These are phyloP conservation scores for Endothia cerciana DNA, from an alignment of 2,329 filamentous ascomycete genomes.

Conservation along the genomic window DNA sequence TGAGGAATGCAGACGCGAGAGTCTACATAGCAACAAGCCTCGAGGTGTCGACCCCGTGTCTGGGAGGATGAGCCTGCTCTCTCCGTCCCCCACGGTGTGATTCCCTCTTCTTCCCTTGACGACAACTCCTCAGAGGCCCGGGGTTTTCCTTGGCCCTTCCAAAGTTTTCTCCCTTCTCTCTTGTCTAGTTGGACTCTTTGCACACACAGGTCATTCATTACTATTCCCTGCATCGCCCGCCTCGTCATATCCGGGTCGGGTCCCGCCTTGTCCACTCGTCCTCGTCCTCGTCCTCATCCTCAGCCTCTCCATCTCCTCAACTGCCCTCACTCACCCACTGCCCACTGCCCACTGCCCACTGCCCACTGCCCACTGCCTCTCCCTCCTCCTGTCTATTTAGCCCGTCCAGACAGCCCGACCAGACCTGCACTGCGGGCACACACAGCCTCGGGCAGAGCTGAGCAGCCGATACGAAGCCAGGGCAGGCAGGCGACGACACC, in stretches of 20 bases:
- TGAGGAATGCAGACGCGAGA: slow-evolving; percentile 11
- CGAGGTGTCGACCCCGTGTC: background rate
- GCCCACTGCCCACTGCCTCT: too few species aligned
- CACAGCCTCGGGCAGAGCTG: background rate
- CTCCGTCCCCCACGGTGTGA: background rate
- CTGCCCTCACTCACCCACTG: too few species aligned
- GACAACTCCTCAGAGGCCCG: too few species aligned
- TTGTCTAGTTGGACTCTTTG: slow-evolving; percentile 1
- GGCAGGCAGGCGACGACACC: slow-evolving; percentile 5
- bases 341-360: too few species aligned
- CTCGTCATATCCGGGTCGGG: slow-evolving; percentile 5
- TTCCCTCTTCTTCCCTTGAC: background rate
- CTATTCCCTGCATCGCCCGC: background rate
- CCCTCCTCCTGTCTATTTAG: background rate
- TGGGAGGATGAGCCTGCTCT: background rate
- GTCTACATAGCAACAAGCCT: slow-evolving; percentile 2
- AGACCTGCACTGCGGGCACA: background rate
- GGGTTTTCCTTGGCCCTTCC: background rate
- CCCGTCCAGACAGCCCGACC: background rate
- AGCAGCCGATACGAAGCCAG: background rate
- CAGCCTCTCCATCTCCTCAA: background rate
- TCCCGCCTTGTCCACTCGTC: background rate
- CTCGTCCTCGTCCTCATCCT: background rate
- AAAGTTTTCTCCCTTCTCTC: slow-evolving; percentile 2
- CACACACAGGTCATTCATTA: too few species aligned